Evolutionary conservation across 2,329 filamentous ascomycete species (phyloP).

Genomic region (Penicillium sclerotigenum): DNA sequence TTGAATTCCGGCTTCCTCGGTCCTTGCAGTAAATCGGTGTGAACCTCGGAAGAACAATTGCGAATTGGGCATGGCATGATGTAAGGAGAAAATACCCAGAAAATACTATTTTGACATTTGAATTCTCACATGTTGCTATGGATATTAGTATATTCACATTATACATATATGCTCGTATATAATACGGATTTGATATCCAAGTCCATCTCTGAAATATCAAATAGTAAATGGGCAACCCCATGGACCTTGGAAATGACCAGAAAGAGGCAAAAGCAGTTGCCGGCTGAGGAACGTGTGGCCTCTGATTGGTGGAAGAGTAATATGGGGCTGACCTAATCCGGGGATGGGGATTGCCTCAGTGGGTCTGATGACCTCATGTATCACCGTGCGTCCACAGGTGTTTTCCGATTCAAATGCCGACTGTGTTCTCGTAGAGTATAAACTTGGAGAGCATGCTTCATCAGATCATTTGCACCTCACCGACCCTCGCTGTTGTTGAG

Average conservation of each 20-base stretch:
- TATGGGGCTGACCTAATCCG: conserved; percentile 11
- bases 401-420: conserved; percentile 18
- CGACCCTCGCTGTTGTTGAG: neutral
- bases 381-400: neutral
- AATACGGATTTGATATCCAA: neutral
- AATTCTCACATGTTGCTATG: neutral
- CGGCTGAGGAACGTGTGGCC: conserved; percentile 3
- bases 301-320: conserved; percentile 15
- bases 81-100: neutral
- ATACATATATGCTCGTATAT: neutral
- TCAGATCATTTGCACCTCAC: neutral
- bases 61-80: conserved; percentile 1
- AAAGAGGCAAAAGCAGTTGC: conserved; percentile 9
- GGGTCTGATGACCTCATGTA: conserved; percentile 11
- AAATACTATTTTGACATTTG: neutral
- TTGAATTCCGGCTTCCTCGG: conserved; percentile 3
- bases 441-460: neutral
- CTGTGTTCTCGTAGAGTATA: neutral
- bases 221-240: neutral
- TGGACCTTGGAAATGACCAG: neutral
- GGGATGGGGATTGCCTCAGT: conserved; percentile 9
- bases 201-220: neutral
- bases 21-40: neutral
- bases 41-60: conserved; percentile 10
- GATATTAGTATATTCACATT: neutral